Conservation (phyloP, 1,139 yeast species). For the Debaryomyces udenii region DNA sequence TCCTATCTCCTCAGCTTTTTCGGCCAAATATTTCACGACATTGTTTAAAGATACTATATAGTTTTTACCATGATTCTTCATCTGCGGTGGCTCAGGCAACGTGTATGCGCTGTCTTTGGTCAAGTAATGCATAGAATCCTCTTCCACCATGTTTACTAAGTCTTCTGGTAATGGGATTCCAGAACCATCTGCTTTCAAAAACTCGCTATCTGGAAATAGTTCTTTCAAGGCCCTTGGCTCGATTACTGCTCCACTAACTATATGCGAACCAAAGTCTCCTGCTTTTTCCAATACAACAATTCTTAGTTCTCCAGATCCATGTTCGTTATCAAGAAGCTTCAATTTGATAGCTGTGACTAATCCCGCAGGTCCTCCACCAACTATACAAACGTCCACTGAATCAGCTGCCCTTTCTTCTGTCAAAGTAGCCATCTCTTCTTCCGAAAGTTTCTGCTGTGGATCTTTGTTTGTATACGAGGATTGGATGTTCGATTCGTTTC, state of each 20-base stretch:
- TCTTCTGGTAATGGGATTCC: conserved; percentile 79
- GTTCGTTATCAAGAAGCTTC: conserved; percentile 78
- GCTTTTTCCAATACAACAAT: conserved; percentile 92
- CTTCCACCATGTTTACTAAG: conserved; percentile 69
- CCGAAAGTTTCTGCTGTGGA: conserved; percentile 19
- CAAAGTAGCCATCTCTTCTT: conserved; percentile 49
- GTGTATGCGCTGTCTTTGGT: conserved; percentile 61
- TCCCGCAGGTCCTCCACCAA: conserved; percentile 99
- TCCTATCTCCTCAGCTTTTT: conserved; percentile 89
- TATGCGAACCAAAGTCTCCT: conserved; percentile 89
- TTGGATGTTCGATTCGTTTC: conserved; percentile 1
- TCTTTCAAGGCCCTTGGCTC: conserved; percentile 89
- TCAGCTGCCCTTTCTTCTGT: conserved; percentile 76
- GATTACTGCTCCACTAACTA: conserved; percentile 89
- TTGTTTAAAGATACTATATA: conserved; percentile 83
- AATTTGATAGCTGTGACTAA: conserved; percentile 88
- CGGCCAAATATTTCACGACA: conserved; percentile 81
- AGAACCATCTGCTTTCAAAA: conserved; percentile 48
- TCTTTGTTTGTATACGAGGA: conserved; percentile 8
- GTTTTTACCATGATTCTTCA: conserved; percentile 78
- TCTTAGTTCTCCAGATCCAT: conserved; percentile 69
- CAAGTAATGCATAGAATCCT: conserved; percentile 69
- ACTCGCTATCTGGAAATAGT: conserved; percentile 75
- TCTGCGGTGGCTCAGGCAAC: conserved; percentile 92
- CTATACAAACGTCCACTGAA: conserved; percentile 88